Conservation (phyloP, 176 grass and related monocot genomes). For the Melocanna baccifera region DNA sequence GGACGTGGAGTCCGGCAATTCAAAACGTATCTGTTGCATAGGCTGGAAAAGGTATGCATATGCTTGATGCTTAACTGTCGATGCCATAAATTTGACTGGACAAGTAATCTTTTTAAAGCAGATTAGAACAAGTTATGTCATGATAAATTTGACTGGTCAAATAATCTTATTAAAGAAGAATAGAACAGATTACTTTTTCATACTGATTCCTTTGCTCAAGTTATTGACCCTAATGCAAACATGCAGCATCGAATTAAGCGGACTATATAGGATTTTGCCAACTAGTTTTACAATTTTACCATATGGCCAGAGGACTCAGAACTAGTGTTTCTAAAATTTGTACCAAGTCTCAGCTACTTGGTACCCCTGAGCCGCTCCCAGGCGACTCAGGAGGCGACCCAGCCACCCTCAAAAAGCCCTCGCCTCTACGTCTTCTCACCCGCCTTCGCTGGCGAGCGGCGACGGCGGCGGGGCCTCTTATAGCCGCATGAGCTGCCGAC, state of each 20-base stretch:
- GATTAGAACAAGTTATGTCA: neutral
- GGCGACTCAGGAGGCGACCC: too few species aligned
- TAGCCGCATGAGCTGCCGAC: too few species aligned
- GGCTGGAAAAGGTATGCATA: conserved; percentile 72
- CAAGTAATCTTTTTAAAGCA: neutral
- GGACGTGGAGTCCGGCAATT: conserved; percentile 81
- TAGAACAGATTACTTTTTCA: neutral
- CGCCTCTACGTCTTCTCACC: too few species aligned
- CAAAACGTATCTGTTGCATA: conserved; percentile 91
- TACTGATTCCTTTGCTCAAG: neutral
- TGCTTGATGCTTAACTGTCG: neutral
- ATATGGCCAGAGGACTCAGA: neutral
- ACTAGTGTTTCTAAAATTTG: neutral
- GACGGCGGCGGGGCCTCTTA: too few species aligned
- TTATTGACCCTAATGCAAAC: neutral
- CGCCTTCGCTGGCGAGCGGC: too few species aligned
- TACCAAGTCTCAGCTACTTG: too few species aligned
- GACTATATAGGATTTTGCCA: neutral
- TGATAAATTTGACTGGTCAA: too few species aligned
- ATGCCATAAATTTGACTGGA: neutral
- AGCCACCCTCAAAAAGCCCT: too few species aligned
- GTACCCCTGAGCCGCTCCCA: too few species aligned
- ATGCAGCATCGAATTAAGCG: neutral
- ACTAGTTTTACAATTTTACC: neutral
- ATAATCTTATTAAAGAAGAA: too few species aligned